Conservation (phyloP, 139 green algal genomes). For the Desmodesmus armatus region DNA sequence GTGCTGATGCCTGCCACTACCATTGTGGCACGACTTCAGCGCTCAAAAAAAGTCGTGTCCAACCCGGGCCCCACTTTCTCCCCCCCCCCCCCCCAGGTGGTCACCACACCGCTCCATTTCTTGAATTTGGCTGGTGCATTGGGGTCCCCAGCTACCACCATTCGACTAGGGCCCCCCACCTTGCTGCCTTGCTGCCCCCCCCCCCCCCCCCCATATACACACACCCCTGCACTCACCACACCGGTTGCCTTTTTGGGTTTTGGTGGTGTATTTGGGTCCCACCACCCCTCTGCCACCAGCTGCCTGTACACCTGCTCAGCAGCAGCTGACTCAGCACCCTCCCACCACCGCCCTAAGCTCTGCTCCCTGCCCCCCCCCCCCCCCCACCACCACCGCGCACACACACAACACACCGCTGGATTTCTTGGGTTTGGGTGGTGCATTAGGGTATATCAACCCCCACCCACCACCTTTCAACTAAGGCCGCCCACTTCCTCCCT, state of each 20-base stretch:
- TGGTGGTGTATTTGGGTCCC: slow-evolving; percentile 5
- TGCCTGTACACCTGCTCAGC: background rate
- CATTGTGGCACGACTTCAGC: too few relatives aligned
- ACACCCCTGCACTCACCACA: slow-evolving; percentile 15
- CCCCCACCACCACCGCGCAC: background rate
- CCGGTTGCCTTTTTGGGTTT: background rate
- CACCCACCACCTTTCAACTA: too few relatives aligned
- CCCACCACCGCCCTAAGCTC: background rate
- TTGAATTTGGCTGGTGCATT: too few relatives aligned
- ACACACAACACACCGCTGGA: background rate
- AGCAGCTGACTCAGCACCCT: background rate
- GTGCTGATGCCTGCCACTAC: too few relatives aligned
- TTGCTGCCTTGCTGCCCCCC: too few relatives aligned
- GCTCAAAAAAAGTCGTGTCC: too few relatives aligned
- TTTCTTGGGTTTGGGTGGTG: background rate
- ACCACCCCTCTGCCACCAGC: slow-evolving; percentile 10
- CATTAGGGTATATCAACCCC: too few relatives aligned
- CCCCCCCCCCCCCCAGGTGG: background rate
- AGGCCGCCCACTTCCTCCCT: too few relatives aligned
- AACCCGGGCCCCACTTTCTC: background rate
- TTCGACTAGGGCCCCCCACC: too few relatives aligned
- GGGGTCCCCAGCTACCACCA: too few relatives aligned
- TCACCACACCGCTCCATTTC: background rate
- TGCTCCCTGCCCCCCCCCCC: background rate
- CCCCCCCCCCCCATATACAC: background rate